Conservation (phyloP, 495 filamentous ascomycete genomes). For the Aspergillus steynii region DNA sequence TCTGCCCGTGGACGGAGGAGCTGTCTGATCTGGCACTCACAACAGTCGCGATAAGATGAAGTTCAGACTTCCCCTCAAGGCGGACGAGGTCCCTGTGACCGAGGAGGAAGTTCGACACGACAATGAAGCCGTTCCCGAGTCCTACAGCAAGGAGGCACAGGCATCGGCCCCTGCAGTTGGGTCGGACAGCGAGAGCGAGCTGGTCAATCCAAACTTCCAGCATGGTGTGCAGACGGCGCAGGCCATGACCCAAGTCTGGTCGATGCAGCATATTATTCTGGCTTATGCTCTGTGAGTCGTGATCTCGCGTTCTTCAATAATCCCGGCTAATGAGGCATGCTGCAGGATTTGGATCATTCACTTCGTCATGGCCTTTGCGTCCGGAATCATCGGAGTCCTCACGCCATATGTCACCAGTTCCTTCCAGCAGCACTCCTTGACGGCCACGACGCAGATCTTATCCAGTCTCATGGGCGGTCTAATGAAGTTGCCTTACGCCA, state of each 20-base stretch:
- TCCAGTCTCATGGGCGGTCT: conserved; percentile 57
- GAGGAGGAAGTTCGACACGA: neutral
- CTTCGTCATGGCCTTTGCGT: conserved; percentile 16
- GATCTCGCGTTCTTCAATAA: neutral
- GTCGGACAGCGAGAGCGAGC: conserved; percentile 7
- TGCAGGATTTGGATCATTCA: conserved; percentile 20
- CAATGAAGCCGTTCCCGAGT: neutral
- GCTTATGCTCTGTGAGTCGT: conserved; percentile 19
- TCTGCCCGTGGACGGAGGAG: neutral
- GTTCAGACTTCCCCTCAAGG: neutral
- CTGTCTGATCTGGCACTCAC: too few relatives aligned
- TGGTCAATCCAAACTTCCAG: conserved; percentile 18
- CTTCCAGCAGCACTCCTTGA: conserved; percentile 33
- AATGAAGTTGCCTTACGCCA: conserved; percentile 62
- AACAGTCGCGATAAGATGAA: neutral
- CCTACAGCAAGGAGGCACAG: neutral
- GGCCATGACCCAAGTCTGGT: conserved; percentile 22
- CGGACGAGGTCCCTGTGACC: neutral
- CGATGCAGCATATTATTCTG: conserved; percentile 14
- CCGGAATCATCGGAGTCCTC: conserved; percentile 11
- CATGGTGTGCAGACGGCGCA: conserved; percentile 22
- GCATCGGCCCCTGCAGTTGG: neutral
- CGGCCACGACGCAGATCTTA: conserved; percentile 32
- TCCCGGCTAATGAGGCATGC: neutral
- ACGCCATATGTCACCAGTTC: conserved; percentile 30